A percentile compares a stretch with the other conserved stretches of the same genome.
Conservation (phyloP, 2,329 filamentous ascomycete genomes). For the Escovopsis sp. region DNA sequence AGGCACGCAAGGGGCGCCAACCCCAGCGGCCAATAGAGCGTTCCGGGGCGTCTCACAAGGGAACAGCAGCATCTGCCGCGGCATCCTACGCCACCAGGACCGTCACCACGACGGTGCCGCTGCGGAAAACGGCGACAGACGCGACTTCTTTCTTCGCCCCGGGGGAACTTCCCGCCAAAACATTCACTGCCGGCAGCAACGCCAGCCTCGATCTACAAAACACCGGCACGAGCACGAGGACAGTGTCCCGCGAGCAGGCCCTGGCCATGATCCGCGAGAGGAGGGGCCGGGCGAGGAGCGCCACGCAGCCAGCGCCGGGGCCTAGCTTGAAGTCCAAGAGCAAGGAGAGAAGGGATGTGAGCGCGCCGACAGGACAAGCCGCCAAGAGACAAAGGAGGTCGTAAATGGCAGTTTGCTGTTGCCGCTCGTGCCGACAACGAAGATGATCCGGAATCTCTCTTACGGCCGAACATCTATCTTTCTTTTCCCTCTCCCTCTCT, state of each 20-base stretch:
- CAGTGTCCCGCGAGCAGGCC: slow-evolving; percentile 58
- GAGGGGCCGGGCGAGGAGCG: slow-evolving; percentile 53
- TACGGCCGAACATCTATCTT: not conserved
- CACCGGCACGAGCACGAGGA: slow-evolving; percentile 45
- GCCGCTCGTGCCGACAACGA: slow-evolving; percentile 1
- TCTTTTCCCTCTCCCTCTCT: not conserved
- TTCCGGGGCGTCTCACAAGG: no score
- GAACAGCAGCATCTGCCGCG: no score
- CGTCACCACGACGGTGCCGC: slow-evolving; percentile 36
- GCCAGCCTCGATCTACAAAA: slow-evolving; percentile 35
- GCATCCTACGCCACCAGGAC: no score
- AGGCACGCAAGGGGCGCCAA: no score
- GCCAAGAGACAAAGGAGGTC: slow-evolving; percentile 8
- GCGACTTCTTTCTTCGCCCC: slow-evolving; percentile 27
- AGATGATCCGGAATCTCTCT: not conserved
- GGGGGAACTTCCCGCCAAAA: slow-evolving; percentile 30
- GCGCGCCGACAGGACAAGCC: slow-evolving; percentile 26
- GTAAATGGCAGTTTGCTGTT: slow-evolving; percentile 2
- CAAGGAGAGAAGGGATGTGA: slow-evolving; percentile 29
- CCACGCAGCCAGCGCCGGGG: slow-evolving; percentile 46
- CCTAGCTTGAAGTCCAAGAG: slow-evolving; percentile 39
- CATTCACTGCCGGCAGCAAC: slow-evolving; percentile 22
- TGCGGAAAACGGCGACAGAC: slow-evolving; percentile 27
- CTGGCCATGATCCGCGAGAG: slow-evolving; percentile 61
- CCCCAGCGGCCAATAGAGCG: no score